Percentiles rank a stretch among this genome's conserved stretches.
These are phyloP conservation scores for Juncus effusus DNA, from an alignment of 176 grass and related monocot species.

Conservation along the genomic window DNA sequence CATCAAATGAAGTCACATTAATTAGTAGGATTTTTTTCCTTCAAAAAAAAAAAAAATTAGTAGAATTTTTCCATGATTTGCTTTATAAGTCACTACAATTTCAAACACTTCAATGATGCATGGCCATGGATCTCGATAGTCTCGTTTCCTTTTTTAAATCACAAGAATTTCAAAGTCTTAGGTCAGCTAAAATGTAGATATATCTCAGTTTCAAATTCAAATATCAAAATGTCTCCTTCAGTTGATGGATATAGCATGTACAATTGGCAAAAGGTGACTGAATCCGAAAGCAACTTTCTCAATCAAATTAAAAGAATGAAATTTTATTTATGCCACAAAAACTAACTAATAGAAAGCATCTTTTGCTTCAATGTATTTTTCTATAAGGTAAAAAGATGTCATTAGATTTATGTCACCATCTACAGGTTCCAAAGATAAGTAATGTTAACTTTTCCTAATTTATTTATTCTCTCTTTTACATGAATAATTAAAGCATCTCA, in stretches of 20 bases:
- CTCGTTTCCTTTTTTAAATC: not conserved
- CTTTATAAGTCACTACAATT: not conserved
- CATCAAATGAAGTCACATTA: slow-evolving; percentile 8
- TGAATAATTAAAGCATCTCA: not conserved
- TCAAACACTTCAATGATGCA: not conserved
- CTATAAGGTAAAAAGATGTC: slow-evolving; percentile 12
- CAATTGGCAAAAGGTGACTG: slow-evolving; percentile 1
- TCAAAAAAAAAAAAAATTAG: slow-evolving; percentile 1
- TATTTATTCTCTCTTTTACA: not conserved
- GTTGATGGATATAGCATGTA: slow-evolving; percentile 5
- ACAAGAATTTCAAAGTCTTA: slow-evolving; percentile 6
- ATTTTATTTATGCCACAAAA: slow-evolving; percentile 28
- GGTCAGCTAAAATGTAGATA: slow-evolving; percentile 5
- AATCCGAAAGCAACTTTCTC: slow-evolving; percentile 3
- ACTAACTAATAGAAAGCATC: not conserved
- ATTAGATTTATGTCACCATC: slow-evolving; percentile 22
- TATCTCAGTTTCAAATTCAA: slow-evolving; percentile 14
- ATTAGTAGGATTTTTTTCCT: no score
- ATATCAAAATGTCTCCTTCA: slow-evolving; percentile 15
- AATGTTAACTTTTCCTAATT: not conserved
- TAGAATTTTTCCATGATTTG: slow-evolving; percentile 3
- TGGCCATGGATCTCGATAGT: not conserved
- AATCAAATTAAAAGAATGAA: slow-evolving; percentile 21
- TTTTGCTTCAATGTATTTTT: not conserved
- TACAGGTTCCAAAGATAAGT: slow-evolving; percentile 27